These are phyloP conservation scores for Pisolithus albus DNA, from an alignment of 768 basidiomycete genomes.

Conservation along the genomic window DNA sequence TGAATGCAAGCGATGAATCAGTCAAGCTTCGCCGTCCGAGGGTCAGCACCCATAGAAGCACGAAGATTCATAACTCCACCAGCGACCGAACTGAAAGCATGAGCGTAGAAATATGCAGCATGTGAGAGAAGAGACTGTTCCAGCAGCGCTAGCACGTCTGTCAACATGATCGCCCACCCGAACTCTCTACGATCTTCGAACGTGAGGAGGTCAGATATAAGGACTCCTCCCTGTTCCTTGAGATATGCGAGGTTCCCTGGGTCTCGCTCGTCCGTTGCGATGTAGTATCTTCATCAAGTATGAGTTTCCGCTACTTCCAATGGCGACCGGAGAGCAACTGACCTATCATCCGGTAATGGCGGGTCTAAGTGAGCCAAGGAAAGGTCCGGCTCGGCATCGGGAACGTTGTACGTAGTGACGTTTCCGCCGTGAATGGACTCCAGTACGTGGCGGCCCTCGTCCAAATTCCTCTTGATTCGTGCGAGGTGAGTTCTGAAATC, in stretches of 20 bases:
- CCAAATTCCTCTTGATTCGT: constrained; percentile 25
- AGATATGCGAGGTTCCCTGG: constrained; percentile 27
- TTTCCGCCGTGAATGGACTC: constrained; percentile 16
- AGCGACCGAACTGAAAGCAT: constrained; percentile 33
- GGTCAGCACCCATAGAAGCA: constrained; percentile 33
- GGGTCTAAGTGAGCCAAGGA: constrained; percentile 20
- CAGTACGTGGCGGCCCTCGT: constrained; percentile 11
- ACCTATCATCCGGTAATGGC: constrained; percentile 20
- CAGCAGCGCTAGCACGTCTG: constrained; percentile 36
- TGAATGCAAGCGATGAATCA: constrained; percentile 3
- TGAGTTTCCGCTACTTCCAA: background rate
- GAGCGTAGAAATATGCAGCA: constrained; percentile 37
- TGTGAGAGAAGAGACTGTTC: constrained; percentile 35
- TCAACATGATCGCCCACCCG: constrained; percentile 38
- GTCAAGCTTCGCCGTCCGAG: constrained; percentile 34
- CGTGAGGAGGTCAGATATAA: constrained; percentile 38
- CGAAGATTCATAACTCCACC: constrained; percentile 38
- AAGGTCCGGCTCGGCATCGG: constrained; percentile 12
- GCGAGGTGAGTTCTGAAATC: constrained; percentile 27
- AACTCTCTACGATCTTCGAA: constrained; percentile 32
- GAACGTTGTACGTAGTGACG: constrained; percentile 16
- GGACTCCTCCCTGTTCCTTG: constrained; percentile 29
- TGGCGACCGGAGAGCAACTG: background rate
- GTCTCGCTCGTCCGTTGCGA: constrained; percentile 40
- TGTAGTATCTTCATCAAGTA: constrained; percentile 21